These are phyloP conservation scores for Thymus mandschuricus DNA, from an alignment of 257 asterid species.

Conservation along the genomic window DNA sequence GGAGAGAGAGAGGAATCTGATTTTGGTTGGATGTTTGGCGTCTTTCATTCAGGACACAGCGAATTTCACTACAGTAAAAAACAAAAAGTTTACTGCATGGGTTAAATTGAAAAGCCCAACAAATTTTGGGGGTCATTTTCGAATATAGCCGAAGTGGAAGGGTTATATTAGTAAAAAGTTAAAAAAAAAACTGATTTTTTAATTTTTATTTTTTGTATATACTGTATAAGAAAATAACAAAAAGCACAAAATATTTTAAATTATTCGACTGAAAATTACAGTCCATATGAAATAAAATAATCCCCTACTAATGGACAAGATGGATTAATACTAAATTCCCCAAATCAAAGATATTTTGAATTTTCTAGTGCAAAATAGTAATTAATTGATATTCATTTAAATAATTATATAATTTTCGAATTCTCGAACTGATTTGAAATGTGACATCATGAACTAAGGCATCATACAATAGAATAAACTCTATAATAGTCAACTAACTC, in stretches of 20 bases:
- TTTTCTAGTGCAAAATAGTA: no score
- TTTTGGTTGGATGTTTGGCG: constrained; percentile 43
- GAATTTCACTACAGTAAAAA: constrained; percentile 31
- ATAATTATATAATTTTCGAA: no score
- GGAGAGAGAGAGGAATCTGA: constrained; percentile 51
- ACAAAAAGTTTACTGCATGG: background rate
- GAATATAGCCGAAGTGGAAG: constrained; percentile 29
- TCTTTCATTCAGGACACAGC: constrained; percentile 29
- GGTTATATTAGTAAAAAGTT: constrained; percentile 18
- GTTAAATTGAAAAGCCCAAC: constrained; percentile 1
- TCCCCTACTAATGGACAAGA: background rate
- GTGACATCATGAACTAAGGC: background rate
- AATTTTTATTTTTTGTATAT: no score
- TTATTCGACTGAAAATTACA: background rate
- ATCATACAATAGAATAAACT: background rate
- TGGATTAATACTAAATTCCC: background rate
- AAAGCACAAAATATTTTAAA: background rate
- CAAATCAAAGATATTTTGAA: no score
- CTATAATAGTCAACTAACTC: constrained; percentile 16
- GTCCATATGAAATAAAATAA: background rate
- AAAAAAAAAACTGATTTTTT: no score
- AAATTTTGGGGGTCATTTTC: constrained; percentile 34
- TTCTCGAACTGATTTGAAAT: background rate
- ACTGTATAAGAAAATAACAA: no score
- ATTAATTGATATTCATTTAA: no score